Conservation (phyloP, 768 basidiomycete species). For the Steccherinum ochraceum region DNA sequence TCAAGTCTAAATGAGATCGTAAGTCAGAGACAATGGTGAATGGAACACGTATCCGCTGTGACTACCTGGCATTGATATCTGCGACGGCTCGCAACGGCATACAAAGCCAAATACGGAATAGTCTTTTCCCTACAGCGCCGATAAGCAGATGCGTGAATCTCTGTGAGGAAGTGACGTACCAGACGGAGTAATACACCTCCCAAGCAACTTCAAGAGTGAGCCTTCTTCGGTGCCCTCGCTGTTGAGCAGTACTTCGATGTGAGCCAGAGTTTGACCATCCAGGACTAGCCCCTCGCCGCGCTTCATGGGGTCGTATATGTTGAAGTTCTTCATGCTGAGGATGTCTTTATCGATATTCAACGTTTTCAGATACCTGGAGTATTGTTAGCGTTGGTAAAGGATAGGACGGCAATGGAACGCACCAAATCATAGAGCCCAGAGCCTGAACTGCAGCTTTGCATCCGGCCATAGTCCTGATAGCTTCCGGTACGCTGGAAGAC, state of each 20-base stretch:
- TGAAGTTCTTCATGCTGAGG: conserved; percentile 94
- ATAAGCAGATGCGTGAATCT: background rate
- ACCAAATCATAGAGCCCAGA: conserved; percentile 91
- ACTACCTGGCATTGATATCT: conserved; percentile 84
- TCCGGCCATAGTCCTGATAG: conserved; percentile 67
- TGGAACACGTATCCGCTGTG: too few species aligned
- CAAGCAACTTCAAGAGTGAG: conserved; percentile 74
- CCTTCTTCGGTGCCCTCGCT: conserved; percentile 93
- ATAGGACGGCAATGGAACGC: conserved; percentile 14
- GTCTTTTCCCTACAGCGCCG: conserved; percentile 89
- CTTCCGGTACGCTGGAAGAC: conserved; percentile 47
- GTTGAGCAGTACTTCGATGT: conserved; percentile 91
- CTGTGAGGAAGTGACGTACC: conserved; percentile 61
- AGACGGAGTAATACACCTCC: conserved; percentile 85
- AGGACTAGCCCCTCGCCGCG: conserved; percentile 78
- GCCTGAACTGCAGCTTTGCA: conserved; percentile 72
- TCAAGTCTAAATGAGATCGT: conserved; percentile 56
- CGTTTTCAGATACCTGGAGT: conserved; percentile 83
- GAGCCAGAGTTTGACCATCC: conserved; percentile 93
- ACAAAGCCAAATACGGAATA: conserved; percentile 96
- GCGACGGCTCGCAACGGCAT: conserved; percentile 77
- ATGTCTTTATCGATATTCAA: conserved; percentile 96
- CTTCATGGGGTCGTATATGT: conserved; percentile 94
- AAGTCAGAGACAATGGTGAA: background rate
- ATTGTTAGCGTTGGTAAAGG: conserved; percentile 3